phyloP scores from a whole-genome alignment of 257 asterid genomes.

The Penstemon barbatus region DNA sequence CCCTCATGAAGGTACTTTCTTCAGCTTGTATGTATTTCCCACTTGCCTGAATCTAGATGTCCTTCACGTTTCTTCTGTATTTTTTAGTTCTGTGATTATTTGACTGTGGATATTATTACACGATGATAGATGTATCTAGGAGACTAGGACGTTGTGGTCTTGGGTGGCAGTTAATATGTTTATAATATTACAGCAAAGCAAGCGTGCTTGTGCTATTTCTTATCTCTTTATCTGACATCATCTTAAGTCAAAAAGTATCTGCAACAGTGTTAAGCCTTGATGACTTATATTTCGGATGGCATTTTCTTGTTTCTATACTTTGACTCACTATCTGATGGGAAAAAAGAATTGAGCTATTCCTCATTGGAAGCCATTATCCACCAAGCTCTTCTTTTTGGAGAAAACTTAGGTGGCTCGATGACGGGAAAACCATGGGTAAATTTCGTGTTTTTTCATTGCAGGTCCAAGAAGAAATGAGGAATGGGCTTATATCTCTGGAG shows the following conservation, averaged over 20 bases:
- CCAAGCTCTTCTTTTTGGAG: slow-evolving; percentile 20
- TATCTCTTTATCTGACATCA: slow-evolving; percentile 5
- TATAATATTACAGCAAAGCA: neutral
- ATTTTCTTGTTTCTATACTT: slow-evolving; percentile 4
- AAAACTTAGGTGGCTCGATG: slow-evolving; percentile 16
- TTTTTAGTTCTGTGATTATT: slow-evolving; percentile 11
- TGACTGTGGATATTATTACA: slow-evolving; percentile 3
- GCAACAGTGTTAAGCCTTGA: slow-evolving; percentile 12
- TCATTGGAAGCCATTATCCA: slow-evolving; percentile 10
- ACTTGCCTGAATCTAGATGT: slow-evolving; percentile 14
- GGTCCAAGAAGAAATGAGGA: slow-evolving; percentile 94
- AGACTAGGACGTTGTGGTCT: neutral
- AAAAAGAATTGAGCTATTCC: slow-evolving; percentile 15
- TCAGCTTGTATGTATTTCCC: slow-evolving; percentile 22
- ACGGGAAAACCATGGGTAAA: slow-evolving; percentile 12
- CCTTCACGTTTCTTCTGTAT: neutral
- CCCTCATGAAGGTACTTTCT: slow-evolving; percentile 71
- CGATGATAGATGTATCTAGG: slow-evolving; percentile 10
- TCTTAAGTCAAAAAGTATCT: slow-evolving; percentile 15
- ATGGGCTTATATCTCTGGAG: slow-evolving; percentile 78
- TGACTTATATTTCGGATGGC: slow-evolving; percentile 8
- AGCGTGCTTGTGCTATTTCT: neutral
- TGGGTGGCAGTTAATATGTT: slow-evolving; percentile 15
- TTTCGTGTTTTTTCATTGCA: slow-evolving; percentile 35
- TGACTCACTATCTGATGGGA: slow-evolving; percentile 9